phyloP scores from a whole-genome alignment of 768 basidiomycete species.

The Leccinum obscurum region DNA sequence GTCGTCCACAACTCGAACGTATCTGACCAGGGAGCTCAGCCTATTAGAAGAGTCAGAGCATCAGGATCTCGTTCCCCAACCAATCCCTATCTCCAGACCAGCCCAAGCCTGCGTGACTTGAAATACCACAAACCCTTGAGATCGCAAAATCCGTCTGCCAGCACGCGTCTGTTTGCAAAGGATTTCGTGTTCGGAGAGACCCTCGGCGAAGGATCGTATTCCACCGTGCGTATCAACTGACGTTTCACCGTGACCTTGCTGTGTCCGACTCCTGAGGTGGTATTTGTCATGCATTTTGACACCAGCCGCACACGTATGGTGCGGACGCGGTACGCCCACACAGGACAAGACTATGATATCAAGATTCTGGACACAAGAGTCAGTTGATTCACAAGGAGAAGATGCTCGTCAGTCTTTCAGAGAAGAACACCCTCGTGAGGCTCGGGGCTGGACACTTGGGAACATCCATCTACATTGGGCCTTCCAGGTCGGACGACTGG shows the following conservation, averaged over 20 bases:
- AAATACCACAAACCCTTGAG: constrained; percentile 35
- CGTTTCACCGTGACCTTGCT: neutral
- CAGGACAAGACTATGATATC: too few relatives aligned
- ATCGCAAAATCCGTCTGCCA: constrained; percentile 48
- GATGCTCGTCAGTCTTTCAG: constrained; percentile 69
- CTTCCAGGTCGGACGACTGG: constrained; percentile 73
- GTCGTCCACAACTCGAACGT: constrained; percentile 24
- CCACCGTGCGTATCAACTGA: constrained; percentile 48
- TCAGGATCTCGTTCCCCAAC: constrained; percentile 16
- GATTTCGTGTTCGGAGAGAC: constrained; percentile 74
- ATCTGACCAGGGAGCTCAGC: constrained; percentile 58
- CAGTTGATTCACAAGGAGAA: constrained; percentile 72
- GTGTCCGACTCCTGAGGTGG: neutral
- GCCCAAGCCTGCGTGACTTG: constrained; percentile 12
- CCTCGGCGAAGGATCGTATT: constrained; percentile 61
- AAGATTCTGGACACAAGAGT: too few relatives aligned
- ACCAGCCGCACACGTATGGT: too few relatives aligned
- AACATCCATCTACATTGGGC: constrained; percentile 75
- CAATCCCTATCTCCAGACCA: constrained; percentile 1
- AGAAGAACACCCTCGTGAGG: constrained; percentile 73
- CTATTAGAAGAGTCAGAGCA: constrained; percentile 28
- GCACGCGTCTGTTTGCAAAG: constrained; percentile 44
- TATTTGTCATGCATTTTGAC: too few relatives aligned
- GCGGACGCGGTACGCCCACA: constrained; percentile 43
- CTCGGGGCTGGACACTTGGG: constrained; percentile 76